A percentile compares a stretch with the other conserved stretches of the same genome.
Evolutionary conservation across 2,329 filamentous ascomycete species (phyloP).

Genomic region (Corynespora cassiicola): DNA sequence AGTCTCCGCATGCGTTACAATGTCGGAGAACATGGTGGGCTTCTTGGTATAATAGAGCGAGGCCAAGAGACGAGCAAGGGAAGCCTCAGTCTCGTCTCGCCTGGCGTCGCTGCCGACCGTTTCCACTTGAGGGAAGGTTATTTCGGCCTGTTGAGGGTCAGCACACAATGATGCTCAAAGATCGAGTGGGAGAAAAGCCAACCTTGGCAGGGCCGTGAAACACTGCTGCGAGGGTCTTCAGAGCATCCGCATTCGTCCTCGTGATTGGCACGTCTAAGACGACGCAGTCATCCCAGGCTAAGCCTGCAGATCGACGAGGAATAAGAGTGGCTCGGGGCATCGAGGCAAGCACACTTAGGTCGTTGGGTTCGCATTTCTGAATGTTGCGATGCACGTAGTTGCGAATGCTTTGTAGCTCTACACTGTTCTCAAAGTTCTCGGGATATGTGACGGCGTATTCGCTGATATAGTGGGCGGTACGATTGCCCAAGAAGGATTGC

Average conservation of each 20-base stretch:
- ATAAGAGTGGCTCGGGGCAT: constrained; percentile 62
- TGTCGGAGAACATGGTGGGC: constrained; percentile 58
- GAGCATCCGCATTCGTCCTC: constrained; percentile 59
- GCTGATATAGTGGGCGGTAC: constrained; percentile 64
- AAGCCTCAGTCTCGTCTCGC: constrained; percentile 54
- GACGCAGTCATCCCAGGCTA: constrained; percentile 43
- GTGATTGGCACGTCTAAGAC: constrained; percentile 59
- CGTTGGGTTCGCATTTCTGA: constrained; percentile 61
- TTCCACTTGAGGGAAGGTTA: constrained; percentile 44
- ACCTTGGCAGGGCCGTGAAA: constrained; percentile 59
- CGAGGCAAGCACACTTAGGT: constrained; percentile 64
- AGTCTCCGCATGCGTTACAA: constrained; percentile 61
- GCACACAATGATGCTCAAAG: neutral
- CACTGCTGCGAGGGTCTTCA: constrained; percentile 62
- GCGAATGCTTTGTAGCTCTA: constrained; percentile 53
- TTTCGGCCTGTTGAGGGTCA: constrained; percentile 27
- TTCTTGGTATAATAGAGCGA: constrained; percentile 60
- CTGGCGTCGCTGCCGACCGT: constrained; percentile 25
- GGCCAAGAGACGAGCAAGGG: constrained; percentile 62
- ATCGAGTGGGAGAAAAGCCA: neutral
- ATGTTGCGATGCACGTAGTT: constrained; percentile 57
- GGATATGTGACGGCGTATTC: constrained; percentile 63
- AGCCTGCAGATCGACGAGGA: constrained; percentile 48
- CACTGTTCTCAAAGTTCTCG: constrained; percentile 59
- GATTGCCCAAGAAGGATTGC: constrained; percentile 59